Percentiles rank a stretch among this genome's conserved stretches.
phyloP scores from a whole-genome alignment of 495 filamentous ascomycete species.

The Aspergillus homomorphus region DNA sequence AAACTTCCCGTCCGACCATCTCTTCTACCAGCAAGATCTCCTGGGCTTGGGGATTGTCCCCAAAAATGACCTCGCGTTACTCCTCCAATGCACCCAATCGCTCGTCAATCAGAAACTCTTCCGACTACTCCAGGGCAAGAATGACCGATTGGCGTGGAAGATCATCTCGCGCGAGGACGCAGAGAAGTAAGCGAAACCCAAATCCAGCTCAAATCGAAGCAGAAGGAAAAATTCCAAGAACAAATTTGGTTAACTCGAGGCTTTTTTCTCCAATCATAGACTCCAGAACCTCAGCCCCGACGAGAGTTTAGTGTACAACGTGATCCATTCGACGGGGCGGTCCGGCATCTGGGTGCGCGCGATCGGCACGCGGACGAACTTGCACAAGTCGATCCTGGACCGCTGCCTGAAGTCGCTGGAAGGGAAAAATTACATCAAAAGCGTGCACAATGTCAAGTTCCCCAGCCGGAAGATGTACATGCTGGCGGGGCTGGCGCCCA shows the following conservation, averaged over 20 bases:
- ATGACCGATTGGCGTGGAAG: conserved; percentile 60
- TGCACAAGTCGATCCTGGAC: conserved; percentile 74
- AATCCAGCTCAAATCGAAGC: neutral
- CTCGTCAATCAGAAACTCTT: conserved; percentile 67
- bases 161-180: conserved; percentile 66
- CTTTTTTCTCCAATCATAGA: conserved; percentile 35
- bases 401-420: conserved; percentile 76
- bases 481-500: conserved; percentile 64
- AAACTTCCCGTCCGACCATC: conserved; percentile 42
- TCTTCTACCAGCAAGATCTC: conserved; percentile 67
- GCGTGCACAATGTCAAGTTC: conserved; percentile 58
- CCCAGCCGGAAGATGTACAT: conserved; percentile 65
- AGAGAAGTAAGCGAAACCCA: conserved; percentile 53
- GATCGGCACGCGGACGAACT: conserved; percentile 68
- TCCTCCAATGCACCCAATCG: conserved; percentile 58
- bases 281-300: conserved; percentile 64
- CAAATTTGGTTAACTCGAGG: neutral
- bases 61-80: conserved; percentile 52
- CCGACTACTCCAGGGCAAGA: conserved; percentile 52
- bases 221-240: no score
- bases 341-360: conserved; percentile 87
- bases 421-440: conserved; percentile 81
- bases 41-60: conserved; percentile 60
- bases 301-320: conserved; percentile 76
- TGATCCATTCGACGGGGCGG: conserved; percentile 75